These are phyloP conservation scores for Solanum dulcamara DNA, from an alignment of 257 asterid species.

Conservation along the genomic window DNA sequence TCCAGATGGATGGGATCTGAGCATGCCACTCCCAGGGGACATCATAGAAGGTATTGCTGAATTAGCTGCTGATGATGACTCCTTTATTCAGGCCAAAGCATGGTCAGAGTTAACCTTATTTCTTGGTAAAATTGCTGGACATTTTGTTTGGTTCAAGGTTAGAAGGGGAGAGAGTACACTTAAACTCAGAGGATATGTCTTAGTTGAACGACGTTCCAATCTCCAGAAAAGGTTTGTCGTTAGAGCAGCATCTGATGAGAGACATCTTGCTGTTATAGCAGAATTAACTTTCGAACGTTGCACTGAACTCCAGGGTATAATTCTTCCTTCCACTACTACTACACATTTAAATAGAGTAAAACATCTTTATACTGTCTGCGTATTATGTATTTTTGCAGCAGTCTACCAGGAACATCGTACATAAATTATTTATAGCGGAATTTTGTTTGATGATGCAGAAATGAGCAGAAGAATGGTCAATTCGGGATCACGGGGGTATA, in stretches of 20 bases:
- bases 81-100: constrained; percentile 24
- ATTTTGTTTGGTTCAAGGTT: constrained; percentile 34
- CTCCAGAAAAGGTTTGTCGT: constrained; percentile 27
- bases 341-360: not conserved
- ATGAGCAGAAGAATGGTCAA: constrained; percentile 42
- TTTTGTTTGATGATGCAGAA: constrained; percentile 12
- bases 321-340: not conserved
- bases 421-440: not conserved
- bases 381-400: not conserved
- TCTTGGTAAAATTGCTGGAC: constrained; percentile 21
- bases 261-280: constrained; percentile 38
- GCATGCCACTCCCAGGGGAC: constrained; percentile 47
- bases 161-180: constrained; percentile 28
- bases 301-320: constrained; percentile 35
- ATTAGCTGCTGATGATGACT: constrained; percentile 8
- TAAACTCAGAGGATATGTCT: constrained; percentile 27
- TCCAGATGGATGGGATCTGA: constrained; percentile 36
- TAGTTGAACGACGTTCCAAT: constrained; percentile 14
- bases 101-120: constrained; percentile 19
- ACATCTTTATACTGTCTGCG: not conserved
- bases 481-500: constrained; percentile 26
- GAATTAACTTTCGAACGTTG: constrained; percentile 37
- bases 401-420: not conserved
- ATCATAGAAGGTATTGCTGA: constrained; percentile 35
- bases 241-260: constrained; percentile 38